Conservation (phyloP, 495 filamentous ascomycete genomes). For the Tricharina praecox region DNA sequence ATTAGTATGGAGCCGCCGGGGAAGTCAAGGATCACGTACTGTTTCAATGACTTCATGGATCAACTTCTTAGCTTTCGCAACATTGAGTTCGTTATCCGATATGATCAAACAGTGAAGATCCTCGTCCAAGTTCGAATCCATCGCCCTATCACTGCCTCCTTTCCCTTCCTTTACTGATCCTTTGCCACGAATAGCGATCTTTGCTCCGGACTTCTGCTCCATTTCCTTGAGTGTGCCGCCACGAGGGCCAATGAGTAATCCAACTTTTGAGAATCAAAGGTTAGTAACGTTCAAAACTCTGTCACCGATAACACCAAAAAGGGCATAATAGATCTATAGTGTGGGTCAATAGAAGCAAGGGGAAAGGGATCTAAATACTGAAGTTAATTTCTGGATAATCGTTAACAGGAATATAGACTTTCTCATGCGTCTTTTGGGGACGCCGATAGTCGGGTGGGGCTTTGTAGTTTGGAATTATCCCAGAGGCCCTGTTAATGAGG, state of each 20-base stretch:
- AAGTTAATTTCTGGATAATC: slow-evolving; percentile 99
- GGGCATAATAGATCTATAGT: too few species aligned
- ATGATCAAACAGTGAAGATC: slow-evolving; percentile 98
- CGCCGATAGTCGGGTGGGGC: slow-evolving; percentile 94
- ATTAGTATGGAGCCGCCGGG: background rate
- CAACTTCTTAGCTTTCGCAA: slow-evolving; percentile 91
- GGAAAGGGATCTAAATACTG: slow-evolving; percentile 92
- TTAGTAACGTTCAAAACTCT: slow-evolving; percentile 45
- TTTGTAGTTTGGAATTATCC: slow-evolving; percentile 95
- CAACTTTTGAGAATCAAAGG: slow-evolving; percentile 69
- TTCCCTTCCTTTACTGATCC: slow-evolving; percentile 99
- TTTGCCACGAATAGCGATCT: slow-evolving; percentile 98
- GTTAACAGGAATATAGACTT: slow-evolving; percentile 99
- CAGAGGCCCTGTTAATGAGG: slow-evolving; percentile 93
- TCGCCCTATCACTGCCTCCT: slow-evolving; percentile 91
- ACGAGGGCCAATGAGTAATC: slow-evolving; percentile 98
- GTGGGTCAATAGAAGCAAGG: too few species aligned
- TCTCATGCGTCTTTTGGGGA: slow-evolving; percentile 98
- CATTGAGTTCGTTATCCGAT: slow-evolving; percentile 96
- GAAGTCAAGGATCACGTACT: slow-evolving; percentile 38
- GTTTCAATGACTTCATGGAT: slow-evolving; percentile 98
- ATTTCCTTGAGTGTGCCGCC: slow-evolving; percentile 99
- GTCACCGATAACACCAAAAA: background rate
- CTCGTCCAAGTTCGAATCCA: slow-evolving; percentile 98
- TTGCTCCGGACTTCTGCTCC: slow-evolving; percentile 90